Percentiles rank a stretch among this genome's conserved stretches.
Evolutionary conservation across 805 yeast genomes (phyloP).

Genomic region (Tetrapisispora phaffii): DNA sequence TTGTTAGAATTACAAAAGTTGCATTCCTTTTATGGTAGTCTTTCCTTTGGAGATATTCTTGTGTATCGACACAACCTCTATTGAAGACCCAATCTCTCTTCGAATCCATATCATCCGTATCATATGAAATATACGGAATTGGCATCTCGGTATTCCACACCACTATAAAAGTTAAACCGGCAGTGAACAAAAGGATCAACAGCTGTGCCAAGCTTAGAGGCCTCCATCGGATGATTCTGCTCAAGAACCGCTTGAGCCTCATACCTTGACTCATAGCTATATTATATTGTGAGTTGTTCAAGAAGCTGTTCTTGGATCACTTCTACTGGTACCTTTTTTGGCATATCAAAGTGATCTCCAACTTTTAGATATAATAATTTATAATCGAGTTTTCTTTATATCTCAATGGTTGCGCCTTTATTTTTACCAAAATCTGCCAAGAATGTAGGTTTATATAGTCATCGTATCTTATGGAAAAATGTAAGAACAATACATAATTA

Average conservation of each 20-base stretch:
- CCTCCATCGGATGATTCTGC: background rate
- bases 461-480: too few relatives aligned
- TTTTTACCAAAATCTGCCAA: too few relatives aligned
- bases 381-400: too few relatives aligned
- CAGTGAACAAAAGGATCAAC: background rate
- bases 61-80: conserved; percentile 47
- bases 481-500: too few relatives aligned
- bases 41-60: conserved; percentile 22
- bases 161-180: background rate
- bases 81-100: conserved; percentile 39
- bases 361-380: too few relatives aligned
- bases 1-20: conserved; percentile 70
- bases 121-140: conserved; percentile 3
- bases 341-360: too few relatives aligned
- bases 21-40: conserved; percentile 56
- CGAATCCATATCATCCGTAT: conserved; percentile 14
- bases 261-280: too few relatives aligned
- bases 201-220: background rate
- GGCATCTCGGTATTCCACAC: background rate
- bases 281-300: too few relatives aligned
- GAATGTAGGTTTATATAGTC: too few relatives aligned
- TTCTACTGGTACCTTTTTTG: too few relatives aligned
- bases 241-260: background rate
- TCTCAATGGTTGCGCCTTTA: too few relatives aligned
- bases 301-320: too few relatives aligned